Conservation (phyloP, 768 basidiomycete genomes). For the Cystofilobasidium capitatum region DNA sequence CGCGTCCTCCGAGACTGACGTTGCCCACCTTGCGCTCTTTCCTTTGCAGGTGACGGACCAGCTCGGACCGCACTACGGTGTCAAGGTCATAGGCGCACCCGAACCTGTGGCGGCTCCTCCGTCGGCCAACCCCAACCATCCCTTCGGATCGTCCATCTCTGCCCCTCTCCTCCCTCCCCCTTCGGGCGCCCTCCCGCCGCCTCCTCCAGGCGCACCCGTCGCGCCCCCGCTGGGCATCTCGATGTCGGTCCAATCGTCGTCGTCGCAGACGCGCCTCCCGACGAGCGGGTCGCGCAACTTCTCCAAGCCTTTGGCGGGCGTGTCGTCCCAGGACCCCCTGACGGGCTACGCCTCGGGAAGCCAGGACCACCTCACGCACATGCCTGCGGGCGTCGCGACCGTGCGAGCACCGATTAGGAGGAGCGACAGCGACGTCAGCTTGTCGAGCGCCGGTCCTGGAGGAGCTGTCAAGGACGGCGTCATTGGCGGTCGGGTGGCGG, state of each 20-base stretch:
- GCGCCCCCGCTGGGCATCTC: not conserved
- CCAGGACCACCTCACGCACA: not conserved
- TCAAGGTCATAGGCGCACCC: conserved; percentile 12
- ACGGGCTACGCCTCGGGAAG: not conserved
- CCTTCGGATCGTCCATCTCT: not conserved
- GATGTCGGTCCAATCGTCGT: too few species aligned
- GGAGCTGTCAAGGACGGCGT: not conserved
- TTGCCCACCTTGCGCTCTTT: conserved; percentile 24
- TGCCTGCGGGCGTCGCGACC: not conserved
- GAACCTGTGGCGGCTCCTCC: not conserved
- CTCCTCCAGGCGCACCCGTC: not conserved
- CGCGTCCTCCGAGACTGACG: not conserved
- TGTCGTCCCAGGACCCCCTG: not conserved
- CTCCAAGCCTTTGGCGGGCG: not conserved
- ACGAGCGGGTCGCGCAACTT: conserved; percentile 2
- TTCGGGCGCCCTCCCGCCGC: not conserved
- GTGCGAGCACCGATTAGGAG: not conserved
- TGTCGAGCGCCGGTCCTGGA: not conserved
- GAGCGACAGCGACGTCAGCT: not conserved
- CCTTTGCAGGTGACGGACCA: conserved; percentile 34
- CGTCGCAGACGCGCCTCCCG: not conserved
- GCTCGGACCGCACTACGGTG: conserved; percentile 32
- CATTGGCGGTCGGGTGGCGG: conserved; percentile 15
- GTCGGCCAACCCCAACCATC: not conserved
- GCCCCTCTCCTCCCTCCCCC: not conserved